phyloP scores from a whole-genome alignment of 257 asterid genomes.

The Capsicum chinense region DNA sequence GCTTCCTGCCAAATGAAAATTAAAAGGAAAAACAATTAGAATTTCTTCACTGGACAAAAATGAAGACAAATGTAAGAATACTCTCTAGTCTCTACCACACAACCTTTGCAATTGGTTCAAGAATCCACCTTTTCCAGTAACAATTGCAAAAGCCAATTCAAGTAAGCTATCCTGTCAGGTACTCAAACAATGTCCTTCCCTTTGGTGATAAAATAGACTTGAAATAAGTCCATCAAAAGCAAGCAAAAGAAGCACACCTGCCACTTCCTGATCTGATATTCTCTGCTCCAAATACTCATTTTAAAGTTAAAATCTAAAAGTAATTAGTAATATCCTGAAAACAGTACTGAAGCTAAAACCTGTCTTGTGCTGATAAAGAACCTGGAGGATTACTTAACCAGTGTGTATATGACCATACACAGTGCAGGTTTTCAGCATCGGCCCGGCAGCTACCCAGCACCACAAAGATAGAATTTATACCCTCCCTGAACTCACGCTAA shows the following conservation, averaged over 20 bases:
- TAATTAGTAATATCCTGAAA: not conserved
- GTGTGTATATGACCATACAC: not conserved
- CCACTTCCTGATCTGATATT: constrained; percentile 6
- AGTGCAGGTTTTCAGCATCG: not conserved
- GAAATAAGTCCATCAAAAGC: not conserved
- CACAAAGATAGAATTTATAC: constrained; percentile 5
- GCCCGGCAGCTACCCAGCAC: not conserved
- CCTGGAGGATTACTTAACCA: not conserved
- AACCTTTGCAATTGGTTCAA: constrained; percentile 8
- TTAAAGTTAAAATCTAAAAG: not conserved
- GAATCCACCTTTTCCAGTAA: not conserved
- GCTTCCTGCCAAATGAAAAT: not conserved
- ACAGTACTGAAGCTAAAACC: not conserved
- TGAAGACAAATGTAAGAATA: not conserved
- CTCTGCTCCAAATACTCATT: not conserved
- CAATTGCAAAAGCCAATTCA: constrained; percentile 19
- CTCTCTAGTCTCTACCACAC: not conserved
- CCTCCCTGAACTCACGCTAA: not conserved
- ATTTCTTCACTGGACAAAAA: not conserved
- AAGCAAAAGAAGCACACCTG: not conserved
- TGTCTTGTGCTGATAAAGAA: not conserved
- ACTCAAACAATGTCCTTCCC: not conserved
- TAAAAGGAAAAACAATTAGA: not conserved
- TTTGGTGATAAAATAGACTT: not conserved
- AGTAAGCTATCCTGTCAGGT: not conserved